Conservation (phyloP, 1,139 yeast genomes). For the Candida neerlandica region DNA sequence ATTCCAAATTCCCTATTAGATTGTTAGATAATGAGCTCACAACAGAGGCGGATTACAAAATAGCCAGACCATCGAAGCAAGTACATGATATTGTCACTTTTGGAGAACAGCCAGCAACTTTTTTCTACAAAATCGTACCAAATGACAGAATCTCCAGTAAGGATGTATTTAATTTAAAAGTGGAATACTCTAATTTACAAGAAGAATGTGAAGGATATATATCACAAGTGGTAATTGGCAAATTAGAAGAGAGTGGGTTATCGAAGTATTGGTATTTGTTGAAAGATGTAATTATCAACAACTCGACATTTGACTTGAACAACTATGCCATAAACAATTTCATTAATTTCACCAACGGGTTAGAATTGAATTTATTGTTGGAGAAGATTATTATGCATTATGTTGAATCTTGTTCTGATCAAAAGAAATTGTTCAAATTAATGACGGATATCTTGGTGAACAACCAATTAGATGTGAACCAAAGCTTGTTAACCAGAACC, state of each 20-base stretch:
- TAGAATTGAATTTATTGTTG: conserved; percentile 18
- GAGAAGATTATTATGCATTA: conserved; percentile 20
- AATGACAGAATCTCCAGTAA: conserved; percentile 22
- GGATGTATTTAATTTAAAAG: conserved; percentile 43
- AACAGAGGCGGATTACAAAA: conserved; percentile 39
- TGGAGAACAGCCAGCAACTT: conserved; percentile 70
- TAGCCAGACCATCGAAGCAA: conserved; percentile 28
- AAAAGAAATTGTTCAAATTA: conserved; percentile 17
- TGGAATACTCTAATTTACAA: conserved; percentile 48
- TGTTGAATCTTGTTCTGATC: conserved; percentile 18
- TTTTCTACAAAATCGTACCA: conserved; percentile 54
- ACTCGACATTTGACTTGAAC: conserved; percentile 38
- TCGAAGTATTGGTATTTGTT: conserved; percentile 30
- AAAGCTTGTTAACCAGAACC: not conserved
- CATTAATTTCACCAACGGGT: conserved; percentile 24
- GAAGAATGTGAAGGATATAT: conserved; percentile 38
- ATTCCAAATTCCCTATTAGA: conserved; percentile 54
- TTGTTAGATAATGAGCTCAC: conserved; percentile 47
- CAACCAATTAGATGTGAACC: not conserved
- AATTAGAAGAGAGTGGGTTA: conserved; percentile 15
- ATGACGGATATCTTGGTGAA: conserved; percentile 16
- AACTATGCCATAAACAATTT: conserved; percentile 36
- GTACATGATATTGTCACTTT: conserved; percentile 49
- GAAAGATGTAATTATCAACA: conserved; percentile 24
- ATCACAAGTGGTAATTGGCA: conserved; percentile 5